Base-by-base conservation (phyloP, 768 basidiomycete genomes). In the Lactarius vividus region DNA sequence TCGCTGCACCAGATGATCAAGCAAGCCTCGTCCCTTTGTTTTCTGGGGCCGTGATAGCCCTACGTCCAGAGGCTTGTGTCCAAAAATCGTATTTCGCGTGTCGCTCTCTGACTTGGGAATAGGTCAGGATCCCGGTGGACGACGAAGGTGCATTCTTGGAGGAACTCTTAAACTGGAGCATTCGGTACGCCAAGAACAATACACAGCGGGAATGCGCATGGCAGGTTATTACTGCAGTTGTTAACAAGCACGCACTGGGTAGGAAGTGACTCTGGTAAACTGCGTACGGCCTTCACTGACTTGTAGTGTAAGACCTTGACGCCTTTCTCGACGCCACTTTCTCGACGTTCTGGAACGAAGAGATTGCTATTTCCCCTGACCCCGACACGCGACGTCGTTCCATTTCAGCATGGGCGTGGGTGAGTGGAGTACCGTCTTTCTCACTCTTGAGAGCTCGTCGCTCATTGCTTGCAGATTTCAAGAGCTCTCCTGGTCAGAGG, bases 241-340 rank as follows among this genome's bases (percentile, higher is more conserved):
- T 94, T 31, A 97, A 98, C 74, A 93, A 94, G 75, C 84, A 86
- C 42, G 79, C 80, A 11, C 81, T 86, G 46, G 86, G 95, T 94
- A 57, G 68, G 82, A 26, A 4, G 31, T 23, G 3, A 28, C 11
- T 59, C 2, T 42, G 37, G 60, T 62, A 37, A 26, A 1, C 33
- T 40, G 23, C 9, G 37, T 8, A 20, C 8, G 63, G 11, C 13
- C 33, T 31, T 67, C 16, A 55, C 40, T 31, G 39, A 65, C 46
- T 39, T 62, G 61, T n/a, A 49, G 35, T 69, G 23, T 18, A 59
- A 89, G 88, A 82, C 56, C 71, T 85, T 8, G 72, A 75, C 0
- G 64, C 71, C 0, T 88, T 89, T 74, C 81, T 75, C 72, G 75
- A 62, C 63, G 74, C 64, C 5, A 80, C 78, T 62, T 71, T 84